Evolutionary conservation across 129 eudicot species (phyloP), one percentile per base, ranked within the genome.

Genomic region (Saussurea involucrata): DNA sequence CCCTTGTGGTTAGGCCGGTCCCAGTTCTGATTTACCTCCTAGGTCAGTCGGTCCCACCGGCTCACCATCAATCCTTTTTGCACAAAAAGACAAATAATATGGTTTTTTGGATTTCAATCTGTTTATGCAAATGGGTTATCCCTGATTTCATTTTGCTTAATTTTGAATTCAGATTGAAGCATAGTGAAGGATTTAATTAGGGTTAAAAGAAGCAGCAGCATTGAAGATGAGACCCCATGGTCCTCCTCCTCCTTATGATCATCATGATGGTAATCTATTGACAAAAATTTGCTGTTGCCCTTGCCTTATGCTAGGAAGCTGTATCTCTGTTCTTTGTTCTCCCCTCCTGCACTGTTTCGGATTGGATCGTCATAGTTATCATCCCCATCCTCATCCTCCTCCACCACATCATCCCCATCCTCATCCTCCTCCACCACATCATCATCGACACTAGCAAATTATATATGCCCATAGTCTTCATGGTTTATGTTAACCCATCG

Each of bases 261-360:
- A 80, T 27, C 80, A 58, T 12, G 42, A 76, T 5, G 75, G 67
- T 1, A 77, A 80, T 76, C 77, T 77, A 68, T 76, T 85, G 21
- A 4, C 79, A 70, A 74, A 82, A 21, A 69, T 84, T 28, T 85
- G 85, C 17, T 90, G 96, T 74, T 90, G 92, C 78, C 92, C 96
- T 11, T 84, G 89, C 61, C 60, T 70, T 55, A 8, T 85, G 74
- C 66, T 90, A 6, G 86, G 89, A 40, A 80, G 83, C 84, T 88
- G 91, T 69, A 0, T 91, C 44, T 88, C 88, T 25, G 86, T 84
- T 24, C 85, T 87, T 65, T 89, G 87, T 78, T 86, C 69, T 69
- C 97, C 97, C 6, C 49, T 91, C 12, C 76, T 91, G 78, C 86
- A 75, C 64, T 91, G 93, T 72, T 88, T 91, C 20, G 89, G 93